These are phyloP conservation scores for Amaranthus palmeri DNA, from an alignment of 148 eudicot genomes.

Conservation along the genomic window DNA sequence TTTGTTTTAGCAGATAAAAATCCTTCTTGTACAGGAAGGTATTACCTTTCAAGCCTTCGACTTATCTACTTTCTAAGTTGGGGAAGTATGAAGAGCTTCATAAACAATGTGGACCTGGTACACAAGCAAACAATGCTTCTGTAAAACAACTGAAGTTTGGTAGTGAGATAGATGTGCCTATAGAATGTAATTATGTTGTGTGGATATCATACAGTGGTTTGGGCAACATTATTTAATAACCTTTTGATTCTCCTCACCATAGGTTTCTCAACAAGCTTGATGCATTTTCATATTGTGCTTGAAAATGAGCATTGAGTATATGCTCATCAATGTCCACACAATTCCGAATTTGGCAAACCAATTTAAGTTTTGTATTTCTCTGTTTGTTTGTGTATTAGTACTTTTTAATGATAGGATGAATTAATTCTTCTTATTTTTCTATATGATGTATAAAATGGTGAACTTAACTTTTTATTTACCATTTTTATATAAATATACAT, in stretches of 20 bases:
- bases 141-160: slow-evolving; percentile 40
- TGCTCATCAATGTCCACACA: too few relatives aligned
- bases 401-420: background rate
- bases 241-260: too few relatives aligned
- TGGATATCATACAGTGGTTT: slow-evolving; percentile 92
- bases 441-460: background rate
- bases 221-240: slow-evolving; percentile 58
- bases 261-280: too few relatives aligned
- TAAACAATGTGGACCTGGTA: slow-evolving; percentile 70
- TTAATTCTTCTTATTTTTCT: background rate
- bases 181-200: slow-evolving; percentile 77
- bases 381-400: background rate
- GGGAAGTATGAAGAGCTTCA: slow-evolving; percentile 81
- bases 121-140: slow-evolving; percentile 57
- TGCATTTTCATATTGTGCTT: too few relatives aligned
- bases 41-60: slow-evolving; percentile 50
- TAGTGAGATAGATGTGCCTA: slow-evolving; percentile 21
- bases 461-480: background rate
- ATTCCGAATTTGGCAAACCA: too few relatives aligned
- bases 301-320: too few relatives aligned
- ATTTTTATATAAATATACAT: background rate
- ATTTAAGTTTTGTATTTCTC: background rate
- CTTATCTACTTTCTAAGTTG: slow-evolving; percentile 68
- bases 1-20: slow-evolving; percentile 69
- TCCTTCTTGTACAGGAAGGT: slow-evolving; percentile 46